Percentiles rank a stretch among this genome's conserved stretches.
Evolutionary conservation across 805 yeast genomes (phyloP).

Genomic region (Lipomyces sp.): DNA sequence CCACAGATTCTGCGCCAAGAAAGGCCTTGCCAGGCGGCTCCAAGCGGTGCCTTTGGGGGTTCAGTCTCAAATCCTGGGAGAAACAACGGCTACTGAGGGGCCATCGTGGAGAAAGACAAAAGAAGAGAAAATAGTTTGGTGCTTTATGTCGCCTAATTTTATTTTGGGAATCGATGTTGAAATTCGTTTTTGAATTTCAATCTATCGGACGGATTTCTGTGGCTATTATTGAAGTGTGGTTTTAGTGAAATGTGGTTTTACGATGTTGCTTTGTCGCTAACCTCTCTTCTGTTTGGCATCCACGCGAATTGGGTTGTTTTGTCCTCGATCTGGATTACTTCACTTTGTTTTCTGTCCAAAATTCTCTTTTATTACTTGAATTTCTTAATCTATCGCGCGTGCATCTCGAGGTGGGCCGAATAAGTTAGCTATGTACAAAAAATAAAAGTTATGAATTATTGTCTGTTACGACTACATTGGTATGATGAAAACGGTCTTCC

Average conservation of each 20-base stretch:
- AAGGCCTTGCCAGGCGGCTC: background rate
- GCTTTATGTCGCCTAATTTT: background rate
- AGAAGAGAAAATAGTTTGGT: slow-evolving; percentile 3
- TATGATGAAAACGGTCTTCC: too few species aligned
- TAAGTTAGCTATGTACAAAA: background rate
- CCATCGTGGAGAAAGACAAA: slow-evolving; percentile 5
- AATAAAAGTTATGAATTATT: background rate
- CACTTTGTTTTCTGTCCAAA: background rate
- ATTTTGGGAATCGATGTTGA: background rate
- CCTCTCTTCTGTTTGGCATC: slow-evolving; percentile 2
- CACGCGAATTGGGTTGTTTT: background rate
- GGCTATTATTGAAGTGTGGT: background rate
- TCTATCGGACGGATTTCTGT: background rate
- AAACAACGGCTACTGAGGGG: slow-evolving; percentile 14
- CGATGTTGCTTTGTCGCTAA: slow-evolving; percentile 1
- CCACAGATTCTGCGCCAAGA: slow-evolving; percentile 1
- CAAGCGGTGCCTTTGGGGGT: slow-evolving; percentile 18
- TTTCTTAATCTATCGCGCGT: background rate
- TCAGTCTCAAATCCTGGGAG: slow-evolving; percentile 12
- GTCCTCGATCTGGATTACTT: background rate
- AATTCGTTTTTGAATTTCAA: background rate
- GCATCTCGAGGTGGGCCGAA: background rate
- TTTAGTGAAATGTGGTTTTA: background rate
- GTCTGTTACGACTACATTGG: too few species aligned
- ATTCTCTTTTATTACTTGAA: background rate